Conservation (phyloP, 2,329 filamentous ascomycete genomes). For the Neonectria punicea region DNA sequence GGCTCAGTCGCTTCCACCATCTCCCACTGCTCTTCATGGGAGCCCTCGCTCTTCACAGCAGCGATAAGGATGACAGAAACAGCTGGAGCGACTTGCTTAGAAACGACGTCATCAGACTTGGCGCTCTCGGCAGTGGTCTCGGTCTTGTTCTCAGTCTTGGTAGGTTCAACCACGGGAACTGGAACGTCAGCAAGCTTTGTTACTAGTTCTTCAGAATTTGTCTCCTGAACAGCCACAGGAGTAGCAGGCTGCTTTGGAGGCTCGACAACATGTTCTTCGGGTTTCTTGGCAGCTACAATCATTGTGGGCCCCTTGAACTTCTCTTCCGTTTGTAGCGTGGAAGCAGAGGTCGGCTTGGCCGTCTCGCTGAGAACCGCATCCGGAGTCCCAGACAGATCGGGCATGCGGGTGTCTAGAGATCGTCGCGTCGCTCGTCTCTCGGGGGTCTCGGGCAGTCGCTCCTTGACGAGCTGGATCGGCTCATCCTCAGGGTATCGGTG, state of each 20-base stretch:
- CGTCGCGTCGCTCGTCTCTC: conserved; percentile 23
- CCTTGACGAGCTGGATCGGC: conserved; percentile 36
- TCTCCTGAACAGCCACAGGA: background rate
- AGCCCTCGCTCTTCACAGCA: conserved; percentile 13
- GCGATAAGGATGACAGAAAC: background rate
- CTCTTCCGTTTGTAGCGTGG: conserved; percentile 3
- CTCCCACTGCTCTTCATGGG: conserved; percentile 31
- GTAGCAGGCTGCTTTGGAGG: background rate
- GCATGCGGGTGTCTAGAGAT: conserved; percentile 35
- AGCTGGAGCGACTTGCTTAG: conserved; percentile 1
- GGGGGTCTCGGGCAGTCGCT: conserved; percentile 20
- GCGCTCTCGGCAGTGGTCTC: background rate
- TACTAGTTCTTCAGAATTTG: conserved; percentile 3
- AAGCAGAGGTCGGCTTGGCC: background rate
- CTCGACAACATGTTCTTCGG: background rate
- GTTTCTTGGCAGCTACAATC: conserved; percentile 13
- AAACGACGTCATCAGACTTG: background rate
- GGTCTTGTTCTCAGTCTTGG: background rate
- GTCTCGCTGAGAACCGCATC: conserved; percentile 5
- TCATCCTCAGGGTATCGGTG: conserved; percentile 39
- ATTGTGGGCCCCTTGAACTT: conserved; percentile 6
- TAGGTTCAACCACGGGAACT: background rate
- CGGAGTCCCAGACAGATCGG: conserved; percentile 30
- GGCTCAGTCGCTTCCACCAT: conserved; percentile 23
- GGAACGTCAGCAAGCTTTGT: background rate